These are phyloP conservation scores for Talaromyces amestolkiae DNA, from an alignment of 2,329 filamentous ascomycete genomes.

Conservation along the genomic window DNA sequence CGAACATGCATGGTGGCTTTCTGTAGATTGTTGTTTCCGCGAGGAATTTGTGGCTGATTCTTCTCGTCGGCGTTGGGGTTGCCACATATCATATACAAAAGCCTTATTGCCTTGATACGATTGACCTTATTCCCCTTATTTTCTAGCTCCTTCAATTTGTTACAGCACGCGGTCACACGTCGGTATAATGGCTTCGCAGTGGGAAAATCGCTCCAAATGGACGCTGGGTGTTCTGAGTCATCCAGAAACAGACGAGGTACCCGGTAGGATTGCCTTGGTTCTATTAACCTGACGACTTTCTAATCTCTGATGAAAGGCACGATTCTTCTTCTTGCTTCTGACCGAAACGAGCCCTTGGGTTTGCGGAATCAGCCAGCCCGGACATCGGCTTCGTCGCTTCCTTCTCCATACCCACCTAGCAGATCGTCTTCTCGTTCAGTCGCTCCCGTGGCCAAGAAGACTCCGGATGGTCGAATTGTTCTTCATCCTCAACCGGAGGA, in stretches of 20 bases:
- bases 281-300: too few relatives aligned
- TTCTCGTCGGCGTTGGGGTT: neutral
- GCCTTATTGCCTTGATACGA: neutral
- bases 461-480: slow-evolving; percentile 77
- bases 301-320: slow-evolving; percentile 48
- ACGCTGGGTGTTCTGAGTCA: slow-evolving; percentile 82
- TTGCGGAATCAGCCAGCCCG: slow-evolving; percentile 62
- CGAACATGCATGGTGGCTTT: slow-evolving; percentile 8
- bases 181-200: slow-evolving; percentile 18
- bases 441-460: slow-evolving; percentile 63
- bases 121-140: neutral
- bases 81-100: neutral
- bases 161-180: neutral
- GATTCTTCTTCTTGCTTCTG: slow-evolving; percentile 58
- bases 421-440: slow-evolving; percentile 38
- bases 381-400: slow-evolving; percentile 56
- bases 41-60: slow-evolving; percentile 5
- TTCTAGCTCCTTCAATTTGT: neutral
- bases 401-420: slow-evolving; percentile 43
- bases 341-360: slow-evolving; percentile 62
- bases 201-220: slow-evolving; percentile 46
- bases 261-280: slow-evolving; percentile 55
- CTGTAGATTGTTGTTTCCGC: neutral
- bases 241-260: slow-evolving; percentile 77
- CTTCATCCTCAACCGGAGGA: slow-evolving; percentile 91